Percentiles rank a stretch among this genome's conserved stretches.
Conservation (phyloP, 371 early-diverging fungal species). For the Syncephalastrum sp. region DNA sequence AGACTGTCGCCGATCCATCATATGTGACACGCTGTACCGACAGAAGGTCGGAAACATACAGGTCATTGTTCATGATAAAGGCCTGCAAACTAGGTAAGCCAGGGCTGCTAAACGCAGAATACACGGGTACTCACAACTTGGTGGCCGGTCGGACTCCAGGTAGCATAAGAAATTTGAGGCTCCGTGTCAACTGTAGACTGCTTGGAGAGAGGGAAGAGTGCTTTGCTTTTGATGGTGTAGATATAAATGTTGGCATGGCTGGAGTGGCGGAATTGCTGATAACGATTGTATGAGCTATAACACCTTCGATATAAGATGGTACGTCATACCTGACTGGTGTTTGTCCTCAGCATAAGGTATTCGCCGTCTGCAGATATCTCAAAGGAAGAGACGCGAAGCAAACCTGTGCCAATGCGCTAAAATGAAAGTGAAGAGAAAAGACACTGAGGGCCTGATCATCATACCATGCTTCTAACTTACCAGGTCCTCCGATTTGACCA, state of each 20-base stretch:
- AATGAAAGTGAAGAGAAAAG: conserved; percentile 4
- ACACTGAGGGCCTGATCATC: neutral
- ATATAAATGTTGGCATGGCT: conserved; percentile 76
- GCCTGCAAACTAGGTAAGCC: conserved; percentile 34
- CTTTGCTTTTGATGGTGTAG: conserved; percentile 60
- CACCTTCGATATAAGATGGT: neutral
- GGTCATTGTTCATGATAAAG: conserved; percentile 86
- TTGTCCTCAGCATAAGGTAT: conserved; percentile 71
- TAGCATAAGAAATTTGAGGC: conserved; percentile 59
- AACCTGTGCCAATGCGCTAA: conserved; percentile 18
- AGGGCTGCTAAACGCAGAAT: neutral
- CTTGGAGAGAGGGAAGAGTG: conserved; percentile 58
- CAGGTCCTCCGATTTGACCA: conserved; percentile 31
- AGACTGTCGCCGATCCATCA: conserved; percentile 81
- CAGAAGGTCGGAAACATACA: conserved; percentile 73
- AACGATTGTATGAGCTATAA: neutral
- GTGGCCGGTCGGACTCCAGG: conserved; percentile 84
- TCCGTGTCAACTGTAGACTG: conserved; percentile 27
- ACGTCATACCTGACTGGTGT: conserved; percentile 47
- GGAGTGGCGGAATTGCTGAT: conserved; percentile 83
- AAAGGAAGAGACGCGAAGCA: conserved; percentile 38
- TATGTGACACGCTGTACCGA: conserved; percentile 74
- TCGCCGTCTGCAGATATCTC: conserved; percentile 76
- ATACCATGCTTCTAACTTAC: conserved; percentile 12
- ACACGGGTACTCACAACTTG: conserved; percentile 42